Evolutionary conservation across 2,329 filamentous ascomycete species (phyloP).

Genomic region (Penicillium aurantiogriseum): DNA sequence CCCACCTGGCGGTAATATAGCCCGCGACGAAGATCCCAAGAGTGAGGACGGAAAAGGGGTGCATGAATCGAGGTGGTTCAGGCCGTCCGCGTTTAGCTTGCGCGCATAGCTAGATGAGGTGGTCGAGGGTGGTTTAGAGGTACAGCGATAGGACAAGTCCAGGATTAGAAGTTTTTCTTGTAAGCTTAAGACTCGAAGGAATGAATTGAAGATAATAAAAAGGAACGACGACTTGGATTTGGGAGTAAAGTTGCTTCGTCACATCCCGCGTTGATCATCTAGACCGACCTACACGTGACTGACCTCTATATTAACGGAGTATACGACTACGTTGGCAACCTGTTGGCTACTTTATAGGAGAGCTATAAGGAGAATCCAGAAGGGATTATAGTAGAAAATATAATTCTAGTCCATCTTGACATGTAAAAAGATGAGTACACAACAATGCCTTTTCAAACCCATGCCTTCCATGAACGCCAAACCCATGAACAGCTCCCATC

Average conservation of each 20-base stretch:
- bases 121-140: background rate
- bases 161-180: background rate
- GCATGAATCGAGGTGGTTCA: constrained; percentile 61
- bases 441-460: constrained; percentile 7
- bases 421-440: background rate
- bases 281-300: constrained; percentile 22
- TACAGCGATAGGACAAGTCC: background rate
- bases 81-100: constrained; percentile 27
- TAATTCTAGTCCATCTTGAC: background rate
- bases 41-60: constrained; percentile 94
- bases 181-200: background rate
- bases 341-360: background rate
- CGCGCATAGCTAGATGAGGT: constrained; percentile 32
- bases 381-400: background rate
- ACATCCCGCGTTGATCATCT: constrained; percentile 18
- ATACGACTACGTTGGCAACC: background rate
- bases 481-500: constrained; percentile 5
- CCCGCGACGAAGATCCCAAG: constrained; percentile 98
- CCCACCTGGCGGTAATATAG: constrained; percentile 99
- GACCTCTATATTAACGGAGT: background rate
- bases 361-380: background rate
- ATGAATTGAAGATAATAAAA: background rate
- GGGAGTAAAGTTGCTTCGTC: constrained; percentile 4
- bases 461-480: constrained; percentile 15
- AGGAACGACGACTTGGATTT: background rate